Percentiles rank a stretch among this genome's conserved stretches.
phyloP scores from a whole-genome alignment of 345 rosid species.

The Dimocarpus longan region DNA sequence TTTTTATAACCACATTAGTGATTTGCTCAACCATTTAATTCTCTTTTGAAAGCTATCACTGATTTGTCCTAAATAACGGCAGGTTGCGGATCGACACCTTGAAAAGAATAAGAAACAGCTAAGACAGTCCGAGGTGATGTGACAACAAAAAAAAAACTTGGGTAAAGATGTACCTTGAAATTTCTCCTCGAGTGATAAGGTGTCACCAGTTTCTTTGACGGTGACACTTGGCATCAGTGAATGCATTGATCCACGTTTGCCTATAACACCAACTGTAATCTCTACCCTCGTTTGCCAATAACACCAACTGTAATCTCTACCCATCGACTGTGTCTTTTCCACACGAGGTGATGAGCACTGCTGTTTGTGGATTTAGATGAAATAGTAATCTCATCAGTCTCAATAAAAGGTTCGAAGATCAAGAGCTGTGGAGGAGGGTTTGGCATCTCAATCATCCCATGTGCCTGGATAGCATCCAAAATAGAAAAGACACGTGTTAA shows the following conservation, averaged over 20 bases:
- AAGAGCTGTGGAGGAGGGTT: conserved; percentile 75
- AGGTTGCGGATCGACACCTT: not conserved
- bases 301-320: conserved; percentile 94
- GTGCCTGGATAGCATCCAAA: conserved; percentile 50
- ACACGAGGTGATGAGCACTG: conserved; percentile 44
- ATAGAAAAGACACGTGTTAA: conserved; percentile 7
- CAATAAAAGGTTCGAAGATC: conserved; percentile 88
- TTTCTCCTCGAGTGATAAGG: conserved; percentile 92
- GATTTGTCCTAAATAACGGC: not conserved
- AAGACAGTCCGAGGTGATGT: conserved; percentile 6
- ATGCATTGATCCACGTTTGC: conserved; percentile 73
- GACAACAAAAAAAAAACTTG: not conserved
- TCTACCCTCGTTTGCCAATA: conserved; percentile 80
- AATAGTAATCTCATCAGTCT: conserved; percentile 79
- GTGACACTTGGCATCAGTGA: conserved; percentile 86
- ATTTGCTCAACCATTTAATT: not conserved
- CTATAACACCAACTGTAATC: conserved; percentile 85
- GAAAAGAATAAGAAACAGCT: not conserved
- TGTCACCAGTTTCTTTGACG: conserved; percentile 90
- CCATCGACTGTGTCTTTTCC: conserved; percentile 83
- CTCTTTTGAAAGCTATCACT: not conserved
- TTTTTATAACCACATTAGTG: not conserved
- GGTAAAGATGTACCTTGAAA: conserved; percentile 68
- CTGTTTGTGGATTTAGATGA: conserved; percentile 51
- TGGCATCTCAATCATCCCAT: conserved; percentile 97